phyloP scores from a whole-genome alignment of 441 rosid genomes.

The Isatis lusitanica region DNA sequence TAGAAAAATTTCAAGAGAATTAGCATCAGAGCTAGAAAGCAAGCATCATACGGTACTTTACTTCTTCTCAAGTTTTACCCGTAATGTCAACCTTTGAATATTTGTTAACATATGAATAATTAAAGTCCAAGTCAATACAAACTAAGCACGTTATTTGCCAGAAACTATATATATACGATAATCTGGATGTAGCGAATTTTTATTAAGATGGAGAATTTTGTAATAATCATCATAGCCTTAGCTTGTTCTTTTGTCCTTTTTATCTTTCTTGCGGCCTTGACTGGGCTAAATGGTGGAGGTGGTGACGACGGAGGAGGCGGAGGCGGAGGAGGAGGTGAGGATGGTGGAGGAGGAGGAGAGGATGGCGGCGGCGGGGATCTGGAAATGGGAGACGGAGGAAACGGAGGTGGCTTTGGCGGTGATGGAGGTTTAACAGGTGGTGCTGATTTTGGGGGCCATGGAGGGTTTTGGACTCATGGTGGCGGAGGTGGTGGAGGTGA shows the following conservation, averaged over 20 bases:
- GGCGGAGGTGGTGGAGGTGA: not conserved
- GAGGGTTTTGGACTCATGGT: slow-evolving; percentile 7
- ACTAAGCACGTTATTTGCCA: slow-evolving; percentile 8
- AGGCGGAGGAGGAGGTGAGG: not conserved
- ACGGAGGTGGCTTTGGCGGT: not conserved
- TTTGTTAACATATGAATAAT: not conserved
- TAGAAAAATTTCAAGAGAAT: not conserved
- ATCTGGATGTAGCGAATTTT: not conserved
- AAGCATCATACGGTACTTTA: not conserved
- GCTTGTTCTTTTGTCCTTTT: not conserved
- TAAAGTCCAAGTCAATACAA: slow-evolving; percentile 15
- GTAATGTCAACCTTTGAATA: slow-evolving; percentile 1
- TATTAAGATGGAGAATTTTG: slow-evolving; percentile 13
- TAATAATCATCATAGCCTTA: slow-evolving; percentile 7
- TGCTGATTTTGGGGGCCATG: not conserved
- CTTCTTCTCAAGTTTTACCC: not conserved
- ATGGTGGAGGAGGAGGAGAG: not conserved
- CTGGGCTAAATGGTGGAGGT: not conserved
- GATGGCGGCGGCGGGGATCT: not conserved
- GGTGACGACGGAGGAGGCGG: not conserved
- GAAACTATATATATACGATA: not conserved
- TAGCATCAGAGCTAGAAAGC: not conserved
- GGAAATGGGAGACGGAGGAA: not conserved
- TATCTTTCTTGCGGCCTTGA: not conserved
- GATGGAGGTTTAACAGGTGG: not conserved